Evolutionary conservation across 768 basidiomycete genomes (phyloP).

Genomic region (Mycena polygramma): DNA sequence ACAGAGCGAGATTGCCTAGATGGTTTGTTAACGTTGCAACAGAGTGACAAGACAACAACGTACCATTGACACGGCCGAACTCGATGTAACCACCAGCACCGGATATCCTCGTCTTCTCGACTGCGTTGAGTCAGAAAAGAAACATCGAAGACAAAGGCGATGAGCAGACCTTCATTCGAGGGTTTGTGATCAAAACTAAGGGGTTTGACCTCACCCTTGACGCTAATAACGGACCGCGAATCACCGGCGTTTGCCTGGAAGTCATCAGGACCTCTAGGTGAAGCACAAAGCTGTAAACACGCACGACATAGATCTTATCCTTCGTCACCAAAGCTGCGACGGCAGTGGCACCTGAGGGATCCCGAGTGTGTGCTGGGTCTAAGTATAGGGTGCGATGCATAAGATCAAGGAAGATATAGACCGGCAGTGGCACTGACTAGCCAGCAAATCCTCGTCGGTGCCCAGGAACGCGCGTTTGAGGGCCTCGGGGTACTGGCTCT

Average conservation of each 20-base stretch:
- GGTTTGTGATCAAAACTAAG: conserved; percentile 98
- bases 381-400: conserved; percentile 37
- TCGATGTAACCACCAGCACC: conserved; percentile 97
- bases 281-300: conserved; percentile 43
- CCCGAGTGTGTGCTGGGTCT: conserved; percentile 90
- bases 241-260: conserved; percentile 96
- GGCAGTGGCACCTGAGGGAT: conserved; percentile 97
- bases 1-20: conserved; percentile 93
- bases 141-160: conserved; percentile 23
- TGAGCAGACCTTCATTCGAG: conserved; percentile 77
- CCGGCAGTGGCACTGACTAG: conserved; percentile 63
- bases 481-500: conserved; percentile 78
- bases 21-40: conserved; percentile 13
- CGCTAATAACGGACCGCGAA: conserved; percentile 89
- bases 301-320: conserved; percentile 87
- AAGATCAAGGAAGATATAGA: conserved; percentile 17
- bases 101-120: conserved; percentile 87
- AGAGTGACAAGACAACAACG: conserved; percentile 34
- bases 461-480: conserved; percentile 92
- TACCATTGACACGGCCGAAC: conserved; percentile 96
- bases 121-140: conserved; percentile 52
- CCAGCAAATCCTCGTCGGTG: conserved; percentile 94
- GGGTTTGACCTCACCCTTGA: conserved; percentile 88
- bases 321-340: conserved; percentile 87
- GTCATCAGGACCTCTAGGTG: conserved; percentile 35